Evolutionary conservation across 2,329 filamentous ascomycete genomes (phyloP).

Genomic region (Calonectria crousiana): DNA sequence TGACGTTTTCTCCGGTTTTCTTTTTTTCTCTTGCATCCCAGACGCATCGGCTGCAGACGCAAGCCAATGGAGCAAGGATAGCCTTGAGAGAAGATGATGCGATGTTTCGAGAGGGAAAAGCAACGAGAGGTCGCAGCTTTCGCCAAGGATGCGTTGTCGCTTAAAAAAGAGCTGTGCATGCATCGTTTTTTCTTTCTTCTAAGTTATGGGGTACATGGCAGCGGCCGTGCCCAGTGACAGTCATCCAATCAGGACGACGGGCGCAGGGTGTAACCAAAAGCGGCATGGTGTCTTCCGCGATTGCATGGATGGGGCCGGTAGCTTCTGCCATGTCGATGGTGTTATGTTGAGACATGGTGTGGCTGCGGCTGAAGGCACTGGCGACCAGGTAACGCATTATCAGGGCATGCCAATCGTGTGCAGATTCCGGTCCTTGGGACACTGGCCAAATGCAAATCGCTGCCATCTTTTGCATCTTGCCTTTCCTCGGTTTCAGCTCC

Average conservation of each 20-base stretch:
- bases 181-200: not conserved
- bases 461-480: not conserved
- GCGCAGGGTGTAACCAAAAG: conserved; percentile 29
- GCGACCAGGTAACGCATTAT: not conserved
- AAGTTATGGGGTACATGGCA: conserved; percentile 12
- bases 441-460: not conserved
- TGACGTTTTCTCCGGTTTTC: not conserved
- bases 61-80: not conserved
- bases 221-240: conserved; percentile 6
- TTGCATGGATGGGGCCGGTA: not conserved
- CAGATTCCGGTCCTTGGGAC: not conserved
- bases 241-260: conserved; percentile 24
- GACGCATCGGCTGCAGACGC: not conserved
- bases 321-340: not conserved
- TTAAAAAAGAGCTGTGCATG: not conserved
- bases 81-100: not conserved
- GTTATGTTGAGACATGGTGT: conserved; percentile 12
- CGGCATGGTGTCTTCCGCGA: conserved; percentile 16
- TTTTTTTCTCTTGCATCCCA: not conserved
- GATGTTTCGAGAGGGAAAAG: not conserved
- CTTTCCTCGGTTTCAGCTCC: conserved; percentile 3
- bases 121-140: not conserved
- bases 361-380: conserved; percentile 8
- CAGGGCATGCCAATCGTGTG: not conserved
- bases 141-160: conserved; percentile 5